Conservation (phyloP, 164 flowering plant species). For the Umbellularia californica region DNA sequence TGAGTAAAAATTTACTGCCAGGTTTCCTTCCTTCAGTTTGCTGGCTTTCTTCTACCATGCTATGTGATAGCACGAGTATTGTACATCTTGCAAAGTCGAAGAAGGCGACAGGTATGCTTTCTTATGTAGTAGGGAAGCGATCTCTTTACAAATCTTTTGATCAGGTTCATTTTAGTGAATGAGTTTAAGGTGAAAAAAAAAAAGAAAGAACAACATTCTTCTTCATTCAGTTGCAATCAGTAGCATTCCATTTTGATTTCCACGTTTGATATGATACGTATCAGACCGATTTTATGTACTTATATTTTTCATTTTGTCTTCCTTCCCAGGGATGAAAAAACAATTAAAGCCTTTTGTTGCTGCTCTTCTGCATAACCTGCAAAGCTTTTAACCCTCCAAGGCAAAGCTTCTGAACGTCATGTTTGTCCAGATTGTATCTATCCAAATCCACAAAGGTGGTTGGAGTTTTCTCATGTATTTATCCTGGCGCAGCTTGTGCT, state of each 20-base stretch:
- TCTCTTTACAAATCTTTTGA: too few species aligned
- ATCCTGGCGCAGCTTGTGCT: not conserved
- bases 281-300: too few species aligned
- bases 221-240: not conserved
- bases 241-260: not conserved
- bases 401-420: not conserved
- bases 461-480: not conserved
- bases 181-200: too few species aligned
- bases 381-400: not conserved
- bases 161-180: too few species aligned
- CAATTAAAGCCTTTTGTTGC: not conserved
- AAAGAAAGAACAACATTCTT: too few species aligned
- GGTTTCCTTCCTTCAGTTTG: conserved; percentile 61
- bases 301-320: too few species aligned
- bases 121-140: too few species aligned
- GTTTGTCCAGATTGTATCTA: not conserved
- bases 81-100: conserved; percentile 47
- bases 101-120: conserved; percentile 55
- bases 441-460: not conserved
- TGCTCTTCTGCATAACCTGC: not conserved
- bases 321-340: not conserved
- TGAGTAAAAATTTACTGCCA: conserved; percentile 29
- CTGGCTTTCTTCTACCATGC: conserved; percentile 66
- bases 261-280: not conserved
- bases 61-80: conserved; percentile 55